Evolutionary conservation across 441 rosid species (phyloP).

Genomic region (Pelargonium fulgidum): DNA sequence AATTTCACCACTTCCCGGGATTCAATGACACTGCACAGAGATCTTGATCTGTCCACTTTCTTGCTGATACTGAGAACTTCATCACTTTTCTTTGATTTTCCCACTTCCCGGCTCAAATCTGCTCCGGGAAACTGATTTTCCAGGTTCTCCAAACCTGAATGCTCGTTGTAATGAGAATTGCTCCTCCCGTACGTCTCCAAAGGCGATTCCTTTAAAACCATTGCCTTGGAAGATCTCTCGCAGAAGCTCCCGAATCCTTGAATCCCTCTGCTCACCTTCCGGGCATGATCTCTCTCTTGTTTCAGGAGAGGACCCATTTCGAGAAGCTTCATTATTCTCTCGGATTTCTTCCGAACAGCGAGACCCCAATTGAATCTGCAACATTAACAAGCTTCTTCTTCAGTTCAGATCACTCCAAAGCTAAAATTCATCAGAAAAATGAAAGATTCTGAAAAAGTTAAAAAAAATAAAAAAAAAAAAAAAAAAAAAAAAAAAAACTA

Average conservation of each 20-base stretch:
- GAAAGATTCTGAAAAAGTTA: neutral
- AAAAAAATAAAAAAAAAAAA: neutral
- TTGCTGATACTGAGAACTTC: slow-evolving; percentile 5
- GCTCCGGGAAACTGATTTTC: slow-evolving; percentile 9
- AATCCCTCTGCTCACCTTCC: slow-evolving; percentile 74
- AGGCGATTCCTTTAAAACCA: slow-evolving; percentile 36
- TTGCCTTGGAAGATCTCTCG: slow-evolving; percentile 34
- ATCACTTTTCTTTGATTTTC: slow-evolving; percentile 14
- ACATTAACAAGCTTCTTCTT: neutral
- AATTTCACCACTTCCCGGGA: slow-evolving; percentile 21
- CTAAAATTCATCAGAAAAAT: too few species aligned
- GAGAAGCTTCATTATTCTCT: slow-evolving; percentile 53
- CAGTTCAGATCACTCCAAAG: neutral
- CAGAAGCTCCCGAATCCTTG: slow-evolving; percentile 80
- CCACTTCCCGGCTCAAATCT: slow-evolving; percentile 13
- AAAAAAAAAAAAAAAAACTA: neutral
- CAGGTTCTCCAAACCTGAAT: slow-evolving; percentile 36
- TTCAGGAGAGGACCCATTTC: slow-evolving; percentile 55
- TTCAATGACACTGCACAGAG: slow-evolving; percentile 14
- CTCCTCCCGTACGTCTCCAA: slow-evolving; percentile 35
- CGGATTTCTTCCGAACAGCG: slow-evolving; percentile 68
- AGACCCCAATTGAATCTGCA: slow-evolving; percentile 92
- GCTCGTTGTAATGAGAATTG: slow-evolving; percentile 42
- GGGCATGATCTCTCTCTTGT: slow-evolving; percentile 70
- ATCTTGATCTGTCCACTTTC: slow-evolving; percentile 13